Percentiles rank a stretch among this genome's conserved stretches.
Evolutionary conservation across 2,329 filamentous ascomycete genomes (phyloP).

Genomic region (Fusarium devonianum): DNA sequence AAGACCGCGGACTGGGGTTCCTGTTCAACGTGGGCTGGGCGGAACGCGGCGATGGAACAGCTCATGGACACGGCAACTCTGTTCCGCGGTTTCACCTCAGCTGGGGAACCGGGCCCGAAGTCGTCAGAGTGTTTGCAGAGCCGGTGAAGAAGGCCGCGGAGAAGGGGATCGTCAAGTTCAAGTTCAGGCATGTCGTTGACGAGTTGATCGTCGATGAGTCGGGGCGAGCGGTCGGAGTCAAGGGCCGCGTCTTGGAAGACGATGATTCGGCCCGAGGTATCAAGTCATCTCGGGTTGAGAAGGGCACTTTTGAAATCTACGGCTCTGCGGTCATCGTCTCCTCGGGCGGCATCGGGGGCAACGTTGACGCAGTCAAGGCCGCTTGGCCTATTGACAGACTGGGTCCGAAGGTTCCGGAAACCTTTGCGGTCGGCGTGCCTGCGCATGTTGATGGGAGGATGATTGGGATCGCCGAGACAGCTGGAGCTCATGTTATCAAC

Average conservation of each 20-base stretch:
- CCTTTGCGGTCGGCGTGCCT: constrained; percentile 67
- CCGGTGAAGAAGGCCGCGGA: constrained; percentile 61
- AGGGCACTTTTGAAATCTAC: constrained; percentile 60
- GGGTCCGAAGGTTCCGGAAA: constrained; percentile 61
- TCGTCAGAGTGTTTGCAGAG: constrained; percentile 64
- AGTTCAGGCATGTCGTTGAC: constrained; percentile 64
- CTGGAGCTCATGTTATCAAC: constrained; percentile 65
- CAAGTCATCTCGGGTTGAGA: constrained; percentile 56
- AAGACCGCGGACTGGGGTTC: constrained; percentile 60
- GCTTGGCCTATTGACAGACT: constrained; percentile 65
- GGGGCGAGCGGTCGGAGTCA: constrained; percentile 61
- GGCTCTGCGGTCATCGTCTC: constrained; percentile 63
- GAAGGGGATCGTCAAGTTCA: constrained; percentile 62
- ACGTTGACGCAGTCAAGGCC: constrained; percentile 65
- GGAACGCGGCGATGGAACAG: constrained; percentile 63
- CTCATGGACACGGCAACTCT: constrained; percentile 67
- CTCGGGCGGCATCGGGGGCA: constrained; percentile 67
- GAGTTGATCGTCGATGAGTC: constrained; percentile 61
- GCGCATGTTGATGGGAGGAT: constrained; percentile 71
- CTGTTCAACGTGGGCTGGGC: constrained; percentile 66
- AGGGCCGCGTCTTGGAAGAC: constrained; percentile 59
- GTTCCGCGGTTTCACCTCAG: constrained; percentile 69
- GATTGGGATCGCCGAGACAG: constrained; percentile 62
- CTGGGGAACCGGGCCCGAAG: constrained; percentile 68
- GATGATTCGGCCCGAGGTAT: constrained; percentile 60